Evolutionary conservation across 225 moss, liverwort and hornwort genomes (phyloP).

Genomic region (Sphagnum tenellum): DNA sequence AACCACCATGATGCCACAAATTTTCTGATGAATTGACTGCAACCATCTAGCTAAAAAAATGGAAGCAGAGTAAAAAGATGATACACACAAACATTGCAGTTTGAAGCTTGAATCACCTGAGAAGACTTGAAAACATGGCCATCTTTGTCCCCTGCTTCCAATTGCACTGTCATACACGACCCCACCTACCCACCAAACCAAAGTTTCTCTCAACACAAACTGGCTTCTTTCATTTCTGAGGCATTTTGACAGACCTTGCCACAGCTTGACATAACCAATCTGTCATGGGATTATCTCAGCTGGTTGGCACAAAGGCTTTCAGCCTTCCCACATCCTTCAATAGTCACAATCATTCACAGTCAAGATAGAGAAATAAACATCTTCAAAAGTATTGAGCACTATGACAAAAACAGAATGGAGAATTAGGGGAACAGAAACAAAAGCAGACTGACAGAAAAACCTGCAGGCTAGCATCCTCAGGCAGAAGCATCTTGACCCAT

Average conservation of each 20-base stretch:
- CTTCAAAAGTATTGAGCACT: background rate
- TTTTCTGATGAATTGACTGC: too few species aligned
- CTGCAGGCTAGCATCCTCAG: conserved; percentile 84
- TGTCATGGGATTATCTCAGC: too few species aligned
- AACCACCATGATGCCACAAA: too few species aligned
- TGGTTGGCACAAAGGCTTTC: too few species aligned
- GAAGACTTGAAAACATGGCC: conserved; percentile 66
- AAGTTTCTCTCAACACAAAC: too few species aligned
- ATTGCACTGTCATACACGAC: conserved; percentile 61
- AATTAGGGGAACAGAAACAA: background rate
- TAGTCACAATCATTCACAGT: too few species aligned
- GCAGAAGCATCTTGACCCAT: conserved; percentile 69
- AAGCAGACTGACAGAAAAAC: conserved; percentile 13
- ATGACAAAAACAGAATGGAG: conserved; percentile 5
- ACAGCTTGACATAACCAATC: too few species aligned
- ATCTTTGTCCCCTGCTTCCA: conserved; percentile 66
- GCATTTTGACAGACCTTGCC: too few species aligned
- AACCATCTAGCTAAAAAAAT: background rate
- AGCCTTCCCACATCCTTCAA: too few species aligned
- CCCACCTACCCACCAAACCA: conserved; percentile 38
- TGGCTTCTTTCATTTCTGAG: too few species aligned
- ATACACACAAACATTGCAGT: too few species aligned
- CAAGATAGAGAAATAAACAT: too few species aligned
- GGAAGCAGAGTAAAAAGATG: background rate
- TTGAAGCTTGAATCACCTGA: conserved; percentile 34